Base-by-base conservation (phyloP, 257 asterid genomes). In the Perilla frutescens region DNA sequence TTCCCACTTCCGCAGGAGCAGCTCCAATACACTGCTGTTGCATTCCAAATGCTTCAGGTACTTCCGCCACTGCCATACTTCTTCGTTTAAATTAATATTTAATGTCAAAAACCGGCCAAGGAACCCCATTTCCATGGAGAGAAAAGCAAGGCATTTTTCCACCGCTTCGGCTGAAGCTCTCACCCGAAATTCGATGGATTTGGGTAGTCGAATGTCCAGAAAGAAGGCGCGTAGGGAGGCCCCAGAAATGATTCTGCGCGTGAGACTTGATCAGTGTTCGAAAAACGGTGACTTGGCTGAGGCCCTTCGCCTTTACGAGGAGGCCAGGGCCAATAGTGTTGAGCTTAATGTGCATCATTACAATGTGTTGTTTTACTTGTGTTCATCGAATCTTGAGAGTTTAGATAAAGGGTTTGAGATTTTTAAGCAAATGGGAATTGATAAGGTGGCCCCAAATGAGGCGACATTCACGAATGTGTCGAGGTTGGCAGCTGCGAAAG, bases 401-500 rank as follows among this genome's bases (percentile, higher is more conserved):
- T 77, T 90, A 71, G 89, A 86, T 61, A 87, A 80, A 83, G 98
- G 99, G 3, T 90, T 92, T 74, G 83, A 87, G 83, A 92, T 95
- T 77, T 85, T 87, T 72, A 84, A 84, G 79, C 88, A 84, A 63
- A 95, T 95, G 99, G 77, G 73, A 10, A 59, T 77, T 47, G 89
- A 88, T 74, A 80, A 81, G 15, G 96, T 95, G 43, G 84, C 71
- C 10, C 97, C 98, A 3, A 89, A 90, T 62, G 98, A 95, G 81
- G 97, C 98, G 0, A 92, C 99, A 6, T 92, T 90, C 73, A 91
- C 99, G 5, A 95, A 84, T 69, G 95, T 87, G 11, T 96, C 98
- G 3, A 88, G 99, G 81, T 77, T 95, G 81, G 99, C 98, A 4
- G 96, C 97, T 20, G 88, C 89, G 1, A 92, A 86, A 59, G 72